phyloP scores from a whole-genome alignment of 192 early-diverging fungal genomes.

The Rhizophagus clarus region DNA sequence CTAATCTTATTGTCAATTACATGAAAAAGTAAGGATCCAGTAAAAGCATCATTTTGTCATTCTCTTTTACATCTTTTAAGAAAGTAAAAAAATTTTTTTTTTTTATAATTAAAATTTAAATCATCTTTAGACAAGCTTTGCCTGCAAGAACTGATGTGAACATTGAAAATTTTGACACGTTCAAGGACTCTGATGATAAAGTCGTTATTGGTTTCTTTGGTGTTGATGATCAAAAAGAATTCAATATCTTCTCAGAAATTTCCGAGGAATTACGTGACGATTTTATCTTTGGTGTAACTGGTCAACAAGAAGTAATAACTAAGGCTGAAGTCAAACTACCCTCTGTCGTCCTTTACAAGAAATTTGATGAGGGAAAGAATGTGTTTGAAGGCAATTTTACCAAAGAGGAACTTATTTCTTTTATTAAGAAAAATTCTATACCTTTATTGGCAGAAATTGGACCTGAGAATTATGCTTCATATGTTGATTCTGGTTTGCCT shows the following conservation, averaged over 20 bases:
- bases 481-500: conserved; percentile 86
- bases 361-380: conserved; percentile 87
- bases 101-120: conserved; percentile 5
- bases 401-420: conserved; percentile 59
- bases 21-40: conserved; percentile 79
- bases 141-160: conserved; percentile 78
- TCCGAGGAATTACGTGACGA: conserved; percentile 88
- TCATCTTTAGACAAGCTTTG: conserved; percentile 63
- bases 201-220: conserved; percentile 86
- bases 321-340: conserved; percentile 59
- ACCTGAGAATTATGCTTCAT: conserved; percentile 84
- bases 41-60: no score
- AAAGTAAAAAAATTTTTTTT: not conserved
- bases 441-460: conserved; percentile 91
- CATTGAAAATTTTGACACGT: conserved; percentile 70
- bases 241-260: conserved; percentile 62
- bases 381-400: conserved; percentile 63
- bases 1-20: conserved; percentile 84
- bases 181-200: conserved; percentile 83
- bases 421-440: conserved; percentile 79
- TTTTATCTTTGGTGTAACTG: conserved; percentile 79
- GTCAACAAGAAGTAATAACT: conserved; percentile 60
- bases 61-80: not conserved
- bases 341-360: conserved; percentile 83
- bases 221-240: conserved; percentile 62